A percentile compares a stretch with the other conserved stretches of the same genome.
phyloP scores from a whole-genome alignment of 352 stramenopile species.

The Globisporangium carolinianum region DNA sequence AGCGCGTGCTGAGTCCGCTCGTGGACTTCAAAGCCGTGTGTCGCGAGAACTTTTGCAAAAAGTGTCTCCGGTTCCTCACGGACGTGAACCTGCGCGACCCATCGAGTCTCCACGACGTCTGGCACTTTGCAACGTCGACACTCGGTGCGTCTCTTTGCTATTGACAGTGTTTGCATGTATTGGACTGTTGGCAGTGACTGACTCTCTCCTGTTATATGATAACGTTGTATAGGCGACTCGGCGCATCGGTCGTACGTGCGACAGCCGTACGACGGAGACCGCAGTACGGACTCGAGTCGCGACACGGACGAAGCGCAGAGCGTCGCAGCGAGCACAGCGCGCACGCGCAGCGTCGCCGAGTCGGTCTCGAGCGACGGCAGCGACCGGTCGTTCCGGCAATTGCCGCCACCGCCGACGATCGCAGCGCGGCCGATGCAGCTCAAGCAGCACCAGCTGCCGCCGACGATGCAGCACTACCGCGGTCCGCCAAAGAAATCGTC shows the following conservation, averaged over 20 bases:
- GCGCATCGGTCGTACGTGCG: slow-evolving; percentile 7
- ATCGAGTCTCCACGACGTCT: slow-evolving; percentile 31
- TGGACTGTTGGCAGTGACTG: too few species aligned
- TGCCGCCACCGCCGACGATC: slow-evolving; percentile 12
- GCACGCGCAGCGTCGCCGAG: slow-evolving; percentile 5
- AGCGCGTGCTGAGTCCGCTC: slow-evolving; percentile 49
- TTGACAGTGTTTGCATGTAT: too few species aligned
- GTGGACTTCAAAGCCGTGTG: slow-evolving; percentile 48
- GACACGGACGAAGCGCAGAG: slow-evolving; percentile 28
- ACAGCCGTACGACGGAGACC: slow-evolving; percentile 10
- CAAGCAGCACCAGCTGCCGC: neutral
- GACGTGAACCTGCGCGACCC: slow-evolving; percentile 55
- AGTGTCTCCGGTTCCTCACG: slow-evolving; percentile 53
- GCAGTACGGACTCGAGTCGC: slow-evolving; percentile 16
- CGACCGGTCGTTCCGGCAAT: slow-evolving; percentile 14
- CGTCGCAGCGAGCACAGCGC: neutral
- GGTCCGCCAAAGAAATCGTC: neutral
- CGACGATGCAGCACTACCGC: slow-evolving; percentile 2
- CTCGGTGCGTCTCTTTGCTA: too few species aligned
- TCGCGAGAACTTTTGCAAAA: slow-evolving; percentile 59
- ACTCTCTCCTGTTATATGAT: too few species aligned
- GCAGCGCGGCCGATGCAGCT: slow-evolving; percentile 1
- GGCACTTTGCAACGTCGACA: slow-evolving; percentile 28
- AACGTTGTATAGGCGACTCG: slow-evolving; percentile 12
- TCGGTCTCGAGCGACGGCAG: slow-evolving; percentile 10